Evolutionary conservation across 1,284 basidiomycete genomes (phyloP), one percentile per base, ranked within the genome.

Genomic region (Phellinidium pouzarii): DNA sequence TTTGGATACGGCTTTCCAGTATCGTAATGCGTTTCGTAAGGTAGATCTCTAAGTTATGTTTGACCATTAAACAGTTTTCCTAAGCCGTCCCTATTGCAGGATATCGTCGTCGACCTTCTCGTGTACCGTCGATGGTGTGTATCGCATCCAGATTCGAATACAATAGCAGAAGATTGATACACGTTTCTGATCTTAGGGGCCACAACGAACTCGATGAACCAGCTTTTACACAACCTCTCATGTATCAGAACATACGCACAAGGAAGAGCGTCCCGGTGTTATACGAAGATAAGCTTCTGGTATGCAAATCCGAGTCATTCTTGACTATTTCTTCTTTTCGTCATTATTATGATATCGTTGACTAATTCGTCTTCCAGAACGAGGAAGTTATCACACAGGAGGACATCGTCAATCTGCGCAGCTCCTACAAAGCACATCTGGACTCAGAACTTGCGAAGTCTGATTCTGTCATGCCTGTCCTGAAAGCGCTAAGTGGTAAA

Each of bases 171-270:
- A 25, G 27, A 20, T 54, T 22, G 50, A 29, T 17, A 47, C 11
- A 11, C 11, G n/a, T 44, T 44, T 43, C 14, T 38, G 19, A n/a
- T 7, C 45, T 27, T 41, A 77, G 79, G 75, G 88, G 88, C 2
- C 92, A 94, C 66, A 94, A 94, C 63, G 91, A 94, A 68, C 78
- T 94, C 29, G 92, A 95, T 63, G 80, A 94, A 59, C 94, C 94
- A 0, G 82, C 83, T 14, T 92, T 93, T 66, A 96, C 94, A 0
- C 87, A 90, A 63, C 91, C 91, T 0, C 70, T 83, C 20, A 94
- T 94, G 91, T 93, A 94, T 66, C 79, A 89, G 65, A 82, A 87
- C 68, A 92, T 93, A 60, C 76, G 82, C 4, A 76, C 80, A 0
- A 73, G 88, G 48, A 81, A 76, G 42, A 89, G 86, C 3, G 88